phyloP scores from a whole-genome alignment of 2,329 filamentous ascomycete genomes.

The Colletotrichum horii region DNA sequence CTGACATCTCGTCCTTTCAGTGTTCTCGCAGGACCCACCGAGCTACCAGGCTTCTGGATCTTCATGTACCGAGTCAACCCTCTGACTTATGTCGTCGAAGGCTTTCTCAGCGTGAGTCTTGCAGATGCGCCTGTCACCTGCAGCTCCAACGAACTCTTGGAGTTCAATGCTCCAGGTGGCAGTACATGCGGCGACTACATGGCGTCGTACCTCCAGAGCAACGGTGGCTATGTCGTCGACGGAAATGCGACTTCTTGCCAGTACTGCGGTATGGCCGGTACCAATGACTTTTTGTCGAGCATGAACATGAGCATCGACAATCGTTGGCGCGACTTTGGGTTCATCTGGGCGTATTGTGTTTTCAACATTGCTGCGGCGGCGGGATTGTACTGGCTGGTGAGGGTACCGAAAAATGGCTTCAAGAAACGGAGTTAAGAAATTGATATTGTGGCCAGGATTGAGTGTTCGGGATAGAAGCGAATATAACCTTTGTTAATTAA shows the following conservation, averaged over 20 bases:
- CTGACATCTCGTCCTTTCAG: slow-evolving; percentile 33
- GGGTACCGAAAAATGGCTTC: slow-evolving; percentile 32
- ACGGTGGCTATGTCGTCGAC: slow-evolving; percentile 56
- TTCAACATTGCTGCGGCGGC: slow-evolving; percentile 55
- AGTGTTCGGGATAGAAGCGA: neutral
- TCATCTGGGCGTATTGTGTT: slow-evolving; percentile 56
- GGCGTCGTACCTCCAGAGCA: slow-evolving; percentile 40
- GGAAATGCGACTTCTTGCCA: slow-evolving; percentile 46
- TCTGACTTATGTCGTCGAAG: slow-evolving; percentile 71
- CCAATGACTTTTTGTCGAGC: slow-evolving; percentile 40
- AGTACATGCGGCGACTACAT: slow-evolving; percentile 56
- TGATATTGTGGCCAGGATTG: fast-evolving
- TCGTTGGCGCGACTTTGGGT: slow-evolving; percentile 60
- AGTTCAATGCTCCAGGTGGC: slow-evolving; percentile 54
- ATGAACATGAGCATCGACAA: slow-evolving; percentile 51
- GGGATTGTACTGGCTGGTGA: slow-evolving; percentile 50
- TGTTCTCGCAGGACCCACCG: slow-evolving; percentile 62
- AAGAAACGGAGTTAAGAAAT: neutral
- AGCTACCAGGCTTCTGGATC: slow-evolving; percentile 72
- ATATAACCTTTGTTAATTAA: fast-evolving
- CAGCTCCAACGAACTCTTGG: slow-evolving; percentile 49
- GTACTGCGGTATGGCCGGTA: slow-evolving; percentile 43
- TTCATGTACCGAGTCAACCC: slow-evolving; percentile 74
- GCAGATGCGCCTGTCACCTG: slow-evolving; percentile 27
- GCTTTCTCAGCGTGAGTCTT: slow-evolving; percentile 50